Evolutionary conservation across 2,329 filamentous ascomycete genomes (phyloP).

Genomic region (Canariomyces notabilis): DNA sequence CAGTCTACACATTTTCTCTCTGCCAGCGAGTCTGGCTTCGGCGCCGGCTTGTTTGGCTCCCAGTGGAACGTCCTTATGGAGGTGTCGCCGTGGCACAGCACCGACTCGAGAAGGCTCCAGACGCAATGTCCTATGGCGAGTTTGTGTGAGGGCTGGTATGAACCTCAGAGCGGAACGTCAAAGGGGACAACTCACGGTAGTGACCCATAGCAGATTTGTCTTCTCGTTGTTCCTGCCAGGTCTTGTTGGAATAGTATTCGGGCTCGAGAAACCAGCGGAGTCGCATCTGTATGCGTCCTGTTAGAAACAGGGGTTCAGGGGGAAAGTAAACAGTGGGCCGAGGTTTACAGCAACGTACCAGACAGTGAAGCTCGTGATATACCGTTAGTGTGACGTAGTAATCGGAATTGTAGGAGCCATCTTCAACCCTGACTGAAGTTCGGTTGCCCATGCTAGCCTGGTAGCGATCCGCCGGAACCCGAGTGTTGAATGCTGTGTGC

Average conservation of each 20-base stretch:
- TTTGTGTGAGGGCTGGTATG: neutral
- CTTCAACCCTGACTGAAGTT: conserved; percentile 1
- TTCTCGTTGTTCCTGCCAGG: conserved; percentile 8
- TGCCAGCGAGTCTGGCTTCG: conserved; percentile 6
- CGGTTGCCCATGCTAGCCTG: conserved; percentile 4
- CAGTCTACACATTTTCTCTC: conserved; percentile 12
- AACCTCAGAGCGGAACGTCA: neutral
- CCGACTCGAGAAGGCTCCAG: conserved; percentile 12
- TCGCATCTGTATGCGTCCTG: conserved; percentile 9
- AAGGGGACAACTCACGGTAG: conserved; percentile 2
- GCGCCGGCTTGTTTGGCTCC: conserved; percentile 6
- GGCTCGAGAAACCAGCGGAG: conserved; percentile 11
- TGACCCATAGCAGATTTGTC: conserved; percentile 4
- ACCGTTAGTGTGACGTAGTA: conserved; percentile 13
- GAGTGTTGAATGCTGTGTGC: conserved; percentile 12
- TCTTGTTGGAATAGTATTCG: conserved; percentile 11
- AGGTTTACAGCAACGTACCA: neutral
- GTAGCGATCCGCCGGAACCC: conserved; percentile 6
- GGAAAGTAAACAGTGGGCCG: neutral
- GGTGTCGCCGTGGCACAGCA: conserved; percentile 11
- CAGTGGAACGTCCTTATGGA: conserved; percentile 13
- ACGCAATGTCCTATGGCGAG: conserved; percentile 6
- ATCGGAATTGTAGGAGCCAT: conserved; percentile 3
- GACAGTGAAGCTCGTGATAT: conserved; percentile 14
- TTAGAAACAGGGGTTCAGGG: neutral